A percentile compares a stretch with the other conserved stretches of the same genome.
Conservation (phyloP, 1,139 yeast genomes). For the Candida freyschussii region DNA sequence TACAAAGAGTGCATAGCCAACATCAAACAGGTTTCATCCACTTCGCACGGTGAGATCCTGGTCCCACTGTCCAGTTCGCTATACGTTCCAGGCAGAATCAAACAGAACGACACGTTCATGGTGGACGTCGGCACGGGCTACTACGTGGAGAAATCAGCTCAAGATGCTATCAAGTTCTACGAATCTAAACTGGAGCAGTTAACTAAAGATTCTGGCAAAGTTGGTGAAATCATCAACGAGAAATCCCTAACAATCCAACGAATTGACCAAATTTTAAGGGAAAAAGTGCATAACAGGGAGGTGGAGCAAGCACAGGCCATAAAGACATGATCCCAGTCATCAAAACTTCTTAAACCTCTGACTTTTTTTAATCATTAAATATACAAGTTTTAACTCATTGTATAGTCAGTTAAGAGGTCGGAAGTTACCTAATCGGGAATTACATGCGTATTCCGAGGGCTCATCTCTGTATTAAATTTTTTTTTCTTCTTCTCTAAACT, state of each 20-base stretch:
- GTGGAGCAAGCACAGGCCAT: slow-evolving; percentile 6
- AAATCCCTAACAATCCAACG: slow-evolving; percentile 46
- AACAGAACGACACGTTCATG: slow-evolving; percentile 61
- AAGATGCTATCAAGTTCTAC: slow-evolving; percentile 70
- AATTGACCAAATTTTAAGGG: slow-evolving; percentile 46
- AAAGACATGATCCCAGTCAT: too few relatives aligned
- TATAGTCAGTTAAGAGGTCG: too few relatives aligned
- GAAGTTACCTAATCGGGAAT: too few relatives aligned
- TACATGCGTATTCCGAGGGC: too few relatives aligned
- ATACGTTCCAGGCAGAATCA: slow-evolving; percentile 79
- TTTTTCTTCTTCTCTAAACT: neutral
- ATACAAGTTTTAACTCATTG: neutral
- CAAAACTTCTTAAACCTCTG: too few relatives aligned
- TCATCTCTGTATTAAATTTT: slow-evolving; percentile 10
- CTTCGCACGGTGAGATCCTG: slow-evolving; percentile 48
- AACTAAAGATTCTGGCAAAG: slow-evolving; percentile 65
- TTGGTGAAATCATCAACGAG: slow-evolving; percentile 68
- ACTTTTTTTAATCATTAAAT: too few relatives aligned
- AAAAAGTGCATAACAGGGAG: slow-evolving; percentile 28
- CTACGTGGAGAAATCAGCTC: slow-evolving; percentile 72
- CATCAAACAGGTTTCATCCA: slow-evolving; percentile 51
- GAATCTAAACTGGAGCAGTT: slow-evolving; percentile 69
- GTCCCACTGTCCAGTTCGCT: slow-evolving; percentile 88
- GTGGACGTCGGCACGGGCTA: slow-evolving; percentile 98
- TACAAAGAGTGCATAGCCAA: slow-evolving; percentile 77